These are phyloP conservation scores for Beta vulgaris DNA, from an alignment of 148 eudicot genomes.

Conservation along the genomic window DNA sequence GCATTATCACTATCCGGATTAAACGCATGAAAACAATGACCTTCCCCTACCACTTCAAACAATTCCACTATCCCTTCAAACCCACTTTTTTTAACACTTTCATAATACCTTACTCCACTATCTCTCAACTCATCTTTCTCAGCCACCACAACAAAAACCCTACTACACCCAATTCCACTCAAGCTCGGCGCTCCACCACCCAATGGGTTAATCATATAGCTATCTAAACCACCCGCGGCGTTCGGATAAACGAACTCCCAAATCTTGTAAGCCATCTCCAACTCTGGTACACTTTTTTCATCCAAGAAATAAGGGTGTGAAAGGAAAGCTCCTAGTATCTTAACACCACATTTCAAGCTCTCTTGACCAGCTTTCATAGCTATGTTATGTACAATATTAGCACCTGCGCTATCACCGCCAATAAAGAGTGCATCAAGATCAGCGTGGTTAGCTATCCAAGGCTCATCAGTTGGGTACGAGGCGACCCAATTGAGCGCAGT, in stretches of 20 bases:
- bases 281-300: neutral
- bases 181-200: slow-evolving; percentile 29
- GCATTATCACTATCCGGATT: slow-evolving; percentile 38
- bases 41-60: slow-evolving; percentile 35
- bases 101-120: slow-evolving; percentile 27
- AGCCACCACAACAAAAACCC: slow-evolving; percentile 38
- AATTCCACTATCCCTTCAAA: slow-evolving; percentile 41
- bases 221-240: slow-evolving; percentile 31
- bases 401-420: slow-evolving; percentile 65
- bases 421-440: slow-evolving; percentile 37
- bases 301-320: slow-evolving; percentile 37
- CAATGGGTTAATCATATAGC: slow-evolving; percentile 37
- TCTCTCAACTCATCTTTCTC: slow-evolving; percentile 35
- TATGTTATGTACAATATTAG: slow-evolving; percentile 54
- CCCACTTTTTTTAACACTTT: slow-evolving; percentile 34
- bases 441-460: slow-evolving; percentile 41
- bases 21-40: slow-evolving; percentile 37
- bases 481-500: slow-evolving; percentile 56
- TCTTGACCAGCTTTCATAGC: slow-evolving; percentile 37
- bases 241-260: slow-evolving; percentile 46
- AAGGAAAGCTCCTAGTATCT: slow-evolving; percentile 33
- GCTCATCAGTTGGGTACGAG: slow-evolving; percentile 40
- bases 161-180: slow-evolving; percentile 27
- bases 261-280: slow-evolving; percentile 17
- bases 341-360: slow-evolving; percentile 19